Conservation (phyloP, 2,329 filamentous ascomycete genomes). For the Periconia sp. region DNA sequence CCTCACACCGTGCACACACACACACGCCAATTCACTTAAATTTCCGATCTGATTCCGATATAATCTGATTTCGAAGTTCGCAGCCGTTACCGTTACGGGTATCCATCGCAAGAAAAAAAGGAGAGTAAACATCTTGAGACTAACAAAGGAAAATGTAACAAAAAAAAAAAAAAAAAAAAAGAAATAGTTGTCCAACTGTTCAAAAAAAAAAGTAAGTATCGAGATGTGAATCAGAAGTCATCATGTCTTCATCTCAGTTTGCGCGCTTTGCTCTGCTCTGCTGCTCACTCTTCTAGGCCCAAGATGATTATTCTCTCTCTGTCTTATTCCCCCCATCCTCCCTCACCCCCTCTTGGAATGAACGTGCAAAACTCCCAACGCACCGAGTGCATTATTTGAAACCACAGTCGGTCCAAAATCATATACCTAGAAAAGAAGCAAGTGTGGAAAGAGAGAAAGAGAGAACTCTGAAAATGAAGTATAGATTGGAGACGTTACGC, state of each 20-base stretch:
- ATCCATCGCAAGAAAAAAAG: neutral
- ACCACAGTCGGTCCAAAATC: constrained; percentile 24
- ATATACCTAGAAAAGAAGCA: constrained; percentile 19
- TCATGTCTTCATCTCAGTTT: no score
- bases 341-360: no score
- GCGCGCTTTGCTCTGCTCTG: no score
- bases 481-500: constrained; percentile 12
- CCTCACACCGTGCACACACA: no score
- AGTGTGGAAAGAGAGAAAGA: neutral
- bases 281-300: no score
- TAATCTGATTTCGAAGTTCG: neutral
- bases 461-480: neutral
- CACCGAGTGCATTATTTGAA: neutral
- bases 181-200: neutral
- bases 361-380: no score
- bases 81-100: neutral
- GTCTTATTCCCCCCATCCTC: no score
- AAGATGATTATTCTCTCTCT: no score
- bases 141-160: neutral
- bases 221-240: neutral
- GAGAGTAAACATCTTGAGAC: no score
- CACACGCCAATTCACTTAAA: no score
- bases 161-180: neutral
- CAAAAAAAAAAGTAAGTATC: constrained; percentile 1
- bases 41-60: no score